phyloP scores from a whole-genome alignment of 306 rosid genomes.

The Medicago arabica region DNA sequence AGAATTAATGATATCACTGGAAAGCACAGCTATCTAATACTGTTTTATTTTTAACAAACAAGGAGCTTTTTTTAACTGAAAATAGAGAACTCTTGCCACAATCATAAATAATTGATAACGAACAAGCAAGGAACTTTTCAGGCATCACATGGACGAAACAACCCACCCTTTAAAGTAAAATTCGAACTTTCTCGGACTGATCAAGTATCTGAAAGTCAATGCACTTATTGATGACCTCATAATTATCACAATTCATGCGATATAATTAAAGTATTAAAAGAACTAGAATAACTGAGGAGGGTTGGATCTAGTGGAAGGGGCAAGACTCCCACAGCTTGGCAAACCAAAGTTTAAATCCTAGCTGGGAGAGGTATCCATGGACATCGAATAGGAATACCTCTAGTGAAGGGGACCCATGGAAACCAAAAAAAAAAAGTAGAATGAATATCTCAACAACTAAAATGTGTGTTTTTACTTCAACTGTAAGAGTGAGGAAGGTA shows the following conservation, averaged over 20 bases:
- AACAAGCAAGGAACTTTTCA: background rate
- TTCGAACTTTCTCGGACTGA: background rate
- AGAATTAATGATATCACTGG: slow-evolving; percentile 27
- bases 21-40: slow-evolving; percentile 26
- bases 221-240: background rate
- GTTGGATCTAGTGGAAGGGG: background rate
- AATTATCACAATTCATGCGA: slow-evolving; percentile 28
- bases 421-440: background rate
- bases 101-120: slow-evolving; percentile 30
- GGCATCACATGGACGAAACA: background rate
- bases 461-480: slow-evolving; percentile 10
- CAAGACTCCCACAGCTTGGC: background rate
- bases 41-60: slow-evolving; percentile 18
- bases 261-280: slow-evolving; percentile 1
- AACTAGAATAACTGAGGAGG: background rate
- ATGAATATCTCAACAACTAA: slow-evolving; percentile 14
- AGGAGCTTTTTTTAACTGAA: slow-evolving; percentile 52
- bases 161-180: background rate
- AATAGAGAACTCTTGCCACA: slow-evolving; percentile 34
- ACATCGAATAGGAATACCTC: background rate
- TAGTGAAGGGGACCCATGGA: background rate
- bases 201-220: slow-evolving; percentile 12
- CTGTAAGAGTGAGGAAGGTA: slow-evolving; percentile 3
- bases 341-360: background rate
- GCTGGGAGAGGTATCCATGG: background rate